A percentile compares a stretch with the other conserved stretches of the same genome.
Evolutionary conservation across 164 flowering plant species (phyloP).

Genomic region (Euptelea pleiosperma): DNA sequence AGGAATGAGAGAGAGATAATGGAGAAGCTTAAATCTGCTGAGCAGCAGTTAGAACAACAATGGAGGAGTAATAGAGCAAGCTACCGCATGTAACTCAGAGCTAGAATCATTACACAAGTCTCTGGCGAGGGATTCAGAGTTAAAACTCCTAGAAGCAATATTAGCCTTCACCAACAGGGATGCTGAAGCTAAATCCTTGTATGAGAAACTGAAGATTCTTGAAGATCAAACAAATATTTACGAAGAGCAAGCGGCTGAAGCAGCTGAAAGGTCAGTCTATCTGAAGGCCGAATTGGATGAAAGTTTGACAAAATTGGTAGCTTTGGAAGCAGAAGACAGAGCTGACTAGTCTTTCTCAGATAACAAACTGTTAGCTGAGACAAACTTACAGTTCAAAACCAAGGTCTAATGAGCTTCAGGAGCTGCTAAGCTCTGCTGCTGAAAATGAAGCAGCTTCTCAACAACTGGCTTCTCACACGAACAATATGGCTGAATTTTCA

Average conservation of each 20-base stretch:
- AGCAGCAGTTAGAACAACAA: slow-evolving; percentile 51
- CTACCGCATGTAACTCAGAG: slow-evolving; percentile 48
- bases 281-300: slow-evolving; percentile 53
- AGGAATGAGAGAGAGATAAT: slow-evolving; percentile 50
- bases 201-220: slow-evolving; percentile 43
- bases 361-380: slow-evolving; percentile 56
- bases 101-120: slow-evolving; percentile 49
- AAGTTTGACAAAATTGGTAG: slow-evolving; percentile 31
- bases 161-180: slow-evolving; percentile 42
- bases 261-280: slow-evolving; percentile 37
- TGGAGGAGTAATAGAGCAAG: slow-evolving; percentile 42
- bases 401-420: slow-evolving; percentile 67
- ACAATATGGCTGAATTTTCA: slow-evolving; percentile 48
- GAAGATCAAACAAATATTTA: slow-evolving; percentile 45
- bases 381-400: slow-evolving; percentile 58
- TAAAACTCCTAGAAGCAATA: slow-evolving; percentile 54
- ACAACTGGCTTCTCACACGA: slow-evolving; percentile 53
- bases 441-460: slow-evolving; percentile 56
- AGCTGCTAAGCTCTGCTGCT: slow-evolving; percentile 39
- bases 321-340: slow-evolving; percentile 51
- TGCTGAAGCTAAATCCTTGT: slow-evolving; percentile 44
- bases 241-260: slow-evolving; percentile 44
- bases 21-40: slow-evolving; percentile 66
- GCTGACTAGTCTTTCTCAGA: slow-evolving; percentile 56
- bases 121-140: slow-evolving; percentile 50